phyloP scores from a whole-genome alignment of 768 basidiomycete genomes.

The Hypholoma sublateritium region DNA sequence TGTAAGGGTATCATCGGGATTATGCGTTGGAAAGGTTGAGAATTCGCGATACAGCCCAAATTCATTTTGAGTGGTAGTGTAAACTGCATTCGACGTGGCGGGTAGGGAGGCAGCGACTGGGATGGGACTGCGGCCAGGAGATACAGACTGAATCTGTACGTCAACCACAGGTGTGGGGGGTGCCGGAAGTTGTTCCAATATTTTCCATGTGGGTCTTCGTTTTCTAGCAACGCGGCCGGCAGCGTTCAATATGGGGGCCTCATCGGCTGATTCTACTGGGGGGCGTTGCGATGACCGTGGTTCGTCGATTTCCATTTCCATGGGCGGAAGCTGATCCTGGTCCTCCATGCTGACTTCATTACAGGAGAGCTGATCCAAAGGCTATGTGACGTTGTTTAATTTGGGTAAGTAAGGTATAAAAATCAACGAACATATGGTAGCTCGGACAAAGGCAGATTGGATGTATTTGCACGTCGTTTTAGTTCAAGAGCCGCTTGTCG shows the following conservation, averaged over 20 bases:
- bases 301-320: not conserved
- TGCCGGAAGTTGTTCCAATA: not conserved
- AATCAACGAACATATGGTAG: too few species aligned
- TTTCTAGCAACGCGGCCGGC: not conserved
- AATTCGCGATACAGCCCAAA: slow-evolving; percentile 14
- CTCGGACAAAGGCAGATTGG: not conserved
- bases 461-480: not conserved
- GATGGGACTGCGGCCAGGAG: not conserved
- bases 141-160: not conserved
- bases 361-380: too few species aligned
- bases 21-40: slow-evolving; percentile 10
- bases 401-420: too few species aligned
- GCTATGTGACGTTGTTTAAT: too few species aligned
- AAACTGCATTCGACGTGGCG: not conserved
- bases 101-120: too few species aligned
- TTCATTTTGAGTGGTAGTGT: slow-evolving; percentile 5
- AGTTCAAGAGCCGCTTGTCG: not conserved
- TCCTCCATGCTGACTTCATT: too few species aligned
- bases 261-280: not conserved
- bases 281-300: not conserved
- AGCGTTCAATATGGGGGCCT: not conserved
- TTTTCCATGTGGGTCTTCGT: not conserved
- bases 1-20: slow-evolving; percentile 10
- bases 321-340: too few species aligned
- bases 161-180: not conserved